Evolutionary conservation across 2,329 filamentous ascomycete species (phyloP).

Genomic region (Calonectria naviculata): DNA sequence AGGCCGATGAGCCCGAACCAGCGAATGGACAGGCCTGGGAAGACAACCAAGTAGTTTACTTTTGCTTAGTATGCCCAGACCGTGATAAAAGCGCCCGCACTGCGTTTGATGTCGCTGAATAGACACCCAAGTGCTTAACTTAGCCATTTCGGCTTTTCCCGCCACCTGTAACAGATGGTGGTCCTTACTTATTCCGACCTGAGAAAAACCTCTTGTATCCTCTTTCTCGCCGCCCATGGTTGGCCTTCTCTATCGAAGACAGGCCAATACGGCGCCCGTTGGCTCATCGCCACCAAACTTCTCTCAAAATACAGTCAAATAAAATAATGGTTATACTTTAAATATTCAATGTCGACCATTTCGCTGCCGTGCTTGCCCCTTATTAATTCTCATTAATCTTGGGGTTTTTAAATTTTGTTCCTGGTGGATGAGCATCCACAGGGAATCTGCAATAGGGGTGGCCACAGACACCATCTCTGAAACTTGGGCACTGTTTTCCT

Average conservation of each 20-base stretch:
- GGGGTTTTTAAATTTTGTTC: constrained; percentile 60
- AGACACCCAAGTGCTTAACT: neutral
- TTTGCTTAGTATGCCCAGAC: neutral
- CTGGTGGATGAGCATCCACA: constrained; percentile 64
- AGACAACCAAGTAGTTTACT: neutral
- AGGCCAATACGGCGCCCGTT: neutral
- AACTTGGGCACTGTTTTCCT: constrained; percentile 60
- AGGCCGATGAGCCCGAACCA: neutral
- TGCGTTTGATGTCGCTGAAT: neutral
- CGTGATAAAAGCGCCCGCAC: neutral
- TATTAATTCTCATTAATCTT: constrained; percentile 48
- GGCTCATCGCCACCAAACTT: neutral
- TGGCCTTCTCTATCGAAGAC: neutral
- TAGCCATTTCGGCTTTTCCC: neutral
- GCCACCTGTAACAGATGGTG: neutral
- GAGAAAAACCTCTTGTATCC: neutral
- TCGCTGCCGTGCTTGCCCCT: neutral
- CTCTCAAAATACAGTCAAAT: constrained; percentile 1
- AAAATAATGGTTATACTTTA: constrained; percentile 3
- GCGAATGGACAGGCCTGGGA: neutral
- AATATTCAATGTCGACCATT: neutral
- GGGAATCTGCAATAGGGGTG: constrained; percentile 68
- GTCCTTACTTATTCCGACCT: neutral
- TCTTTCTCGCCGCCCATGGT: neutral
- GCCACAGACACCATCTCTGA: constrained; percentile 61